phyloP scores from a whole-genome alignment of 2,329 filamentous ascomycete species.

The Claviceps lovelessii region DNA sequence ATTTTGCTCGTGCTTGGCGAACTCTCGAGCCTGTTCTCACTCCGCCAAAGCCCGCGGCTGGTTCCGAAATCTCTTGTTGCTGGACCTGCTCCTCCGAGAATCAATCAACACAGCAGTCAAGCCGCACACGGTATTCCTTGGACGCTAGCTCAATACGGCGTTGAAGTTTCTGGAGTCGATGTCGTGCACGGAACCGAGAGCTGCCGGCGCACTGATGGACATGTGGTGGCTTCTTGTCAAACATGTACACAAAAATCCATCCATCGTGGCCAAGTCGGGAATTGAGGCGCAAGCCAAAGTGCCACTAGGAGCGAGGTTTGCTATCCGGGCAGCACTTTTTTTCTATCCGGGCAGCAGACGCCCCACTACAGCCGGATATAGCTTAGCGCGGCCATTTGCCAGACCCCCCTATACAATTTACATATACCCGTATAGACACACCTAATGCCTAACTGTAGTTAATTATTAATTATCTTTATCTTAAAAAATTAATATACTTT shows the following conservation, averaged over 20 bases:
- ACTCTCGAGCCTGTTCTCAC: neutral
- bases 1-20: neutral
- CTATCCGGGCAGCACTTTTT: no score
- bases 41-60: neutral
- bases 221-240: neutral
- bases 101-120: neutral
- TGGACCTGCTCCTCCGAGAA: neutral
- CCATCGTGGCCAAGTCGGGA: constrained; percentile 2
- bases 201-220: neutral
- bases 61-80: neutral
- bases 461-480: no score
- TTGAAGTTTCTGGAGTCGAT: neutral
- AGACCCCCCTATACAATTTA: no score
- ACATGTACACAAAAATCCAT: neutral
- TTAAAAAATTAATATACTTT: no score
- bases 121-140: neutral
- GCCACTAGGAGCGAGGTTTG: neutral
- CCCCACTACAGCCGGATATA: no score
- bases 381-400: no score
- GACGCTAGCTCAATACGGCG: neutral
- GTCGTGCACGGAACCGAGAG: neutral
- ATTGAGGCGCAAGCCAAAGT: constrained; percentile 4
- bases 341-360: no score
- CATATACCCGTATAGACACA: no score
- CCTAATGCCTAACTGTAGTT: no score